These are phyloP conservation scores for Apiotrichum montevideense DNA, from an alignment of 1,284 basidiomycete species.

Conservation along the genomic window DNA sequence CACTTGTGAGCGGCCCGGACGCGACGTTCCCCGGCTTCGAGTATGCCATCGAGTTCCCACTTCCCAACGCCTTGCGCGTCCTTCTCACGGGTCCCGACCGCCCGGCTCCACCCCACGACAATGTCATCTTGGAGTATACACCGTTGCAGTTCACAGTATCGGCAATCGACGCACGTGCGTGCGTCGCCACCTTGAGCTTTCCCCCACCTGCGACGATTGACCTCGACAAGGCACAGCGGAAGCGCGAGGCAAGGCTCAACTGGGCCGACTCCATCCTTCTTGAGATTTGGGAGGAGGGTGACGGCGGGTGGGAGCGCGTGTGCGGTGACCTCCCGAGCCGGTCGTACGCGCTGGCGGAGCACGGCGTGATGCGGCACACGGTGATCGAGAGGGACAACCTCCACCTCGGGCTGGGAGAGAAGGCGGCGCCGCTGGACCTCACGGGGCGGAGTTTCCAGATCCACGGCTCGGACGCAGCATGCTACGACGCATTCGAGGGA, in stretches of 20 bases:
- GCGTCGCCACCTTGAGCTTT: constrained; percentile 27
- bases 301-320: constrained; percentile 23
- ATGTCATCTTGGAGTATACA: constrained; percentile 32
- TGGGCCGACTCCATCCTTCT: constrained; percentile 35
- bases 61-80: constrained; percentile 37
- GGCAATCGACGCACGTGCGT: constrained; percentile 18
- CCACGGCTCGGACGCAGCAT: constrained; percentile 43
- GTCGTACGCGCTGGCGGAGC: constrained; percentile 44
- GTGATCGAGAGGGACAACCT: constrained; percentile 32
- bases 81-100: constrained; percentile 41
- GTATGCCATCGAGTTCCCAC: constrained; percentile 40
- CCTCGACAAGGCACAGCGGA: constrained; percentile 19
- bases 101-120: constrained; percentile 44
- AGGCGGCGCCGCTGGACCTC: constrained; percentile 46
- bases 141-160: constrained; percentile 26
- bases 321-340: constrained; percentile 41
- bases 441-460: constrained; percentile 40
- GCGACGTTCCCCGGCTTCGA: constrained; percentile 30
- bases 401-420: constrained; percentile 48
- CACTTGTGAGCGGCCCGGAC: constrained; percentile 18
- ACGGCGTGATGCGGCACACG: constrained; percentile 42
- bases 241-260: constrained; percentile 24
- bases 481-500: constrained; percentile 46
- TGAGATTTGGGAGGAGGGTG: constrained; percentile 29
- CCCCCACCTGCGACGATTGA: constrained; percentile 19